These are phyloP conservation scores for Ganoderma sinense DNA, from an alignment of 1,284 basidiomycete species.

Conservation along the genomic window DNA sequence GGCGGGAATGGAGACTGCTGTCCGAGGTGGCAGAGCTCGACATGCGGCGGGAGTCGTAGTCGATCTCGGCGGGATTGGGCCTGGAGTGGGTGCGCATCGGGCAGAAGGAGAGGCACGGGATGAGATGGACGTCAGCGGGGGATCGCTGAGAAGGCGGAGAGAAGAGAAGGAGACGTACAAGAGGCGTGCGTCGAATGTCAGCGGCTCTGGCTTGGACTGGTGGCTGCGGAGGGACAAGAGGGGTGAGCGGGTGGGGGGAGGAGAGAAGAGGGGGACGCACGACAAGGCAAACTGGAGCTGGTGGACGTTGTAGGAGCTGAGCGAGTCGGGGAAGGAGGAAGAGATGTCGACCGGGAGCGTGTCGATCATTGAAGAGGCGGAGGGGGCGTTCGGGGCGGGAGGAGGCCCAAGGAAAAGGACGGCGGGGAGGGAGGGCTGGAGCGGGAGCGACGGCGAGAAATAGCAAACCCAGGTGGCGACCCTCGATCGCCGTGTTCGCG, in stretches of 20 bases:
- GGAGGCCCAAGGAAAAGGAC: conserved; percentile 23
- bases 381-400: conserved; percentile 23
- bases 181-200: conserved; percentile 32
- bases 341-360: conserved; percentile 42
- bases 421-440: conserved; percentile 13
- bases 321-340: conserved; percentile 43
- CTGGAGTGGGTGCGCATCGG: conserved; percentile 26
- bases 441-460: conserved; percentile 20
- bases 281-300: conserved; percentile 61
- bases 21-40: conserved; percentile 58
- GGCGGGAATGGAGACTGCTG: conserved; percentile 61
- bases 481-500: conserved; percentile 29
- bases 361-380: conserved; percentile 41
- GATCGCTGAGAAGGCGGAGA: conserved; percentile 46
- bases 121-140: conserved; percentile 50
- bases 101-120: conserved; percentile 16
- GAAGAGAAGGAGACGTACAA: conserved; percentile 29
- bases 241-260: conserved; percentile 12
- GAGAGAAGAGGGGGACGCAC: conserved; percentile 37
- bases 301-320: conserved; percentile 68
- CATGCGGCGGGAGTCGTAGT: conserved; percentile 45
- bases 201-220: conserved; percentile 28
- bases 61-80: conserved; percentile 45
- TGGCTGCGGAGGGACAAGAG: conserved; percentile 15
- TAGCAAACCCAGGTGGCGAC: conserved; percentile 17